phyloP scores from a whole-genome alignment of 768 basidiomycete genomes.

The Crassisporium funariophilum region DNA sequence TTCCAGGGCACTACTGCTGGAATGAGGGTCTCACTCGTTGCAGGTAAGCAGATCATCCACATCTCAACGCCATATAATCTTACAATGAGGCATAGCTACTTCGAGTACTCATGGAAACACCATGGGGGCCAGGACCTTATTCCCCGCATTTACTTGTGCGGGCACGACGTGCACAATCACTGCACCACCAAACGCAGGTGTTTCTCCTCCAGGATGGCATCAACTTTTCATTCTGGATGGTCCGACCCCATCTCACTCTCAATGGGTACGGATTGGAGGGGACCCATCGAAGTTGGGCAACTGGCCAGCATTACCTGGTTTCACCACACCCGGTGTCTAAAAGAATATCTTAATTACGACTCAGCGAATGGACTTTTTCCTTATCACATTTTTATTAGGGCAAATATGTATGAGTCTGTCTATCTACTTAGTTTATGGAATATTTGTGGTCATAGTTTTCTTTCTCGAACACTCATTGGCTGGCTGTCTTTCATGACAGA shows the following conservation, averaged over 20 bases:
- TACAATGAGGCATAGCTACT: constrained; percentile 42
- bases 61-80: constrained; percentile 5
- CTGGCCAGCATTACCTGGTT: constrained; percentile 74
- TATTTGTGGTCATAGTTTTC: no score
- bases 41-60: constrained; percentile 42
- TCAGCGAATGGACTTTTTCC: neutral
- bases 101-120: constrained; percentile 80
- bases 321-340: constrained; percentile 62
- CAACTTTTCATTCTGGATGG: constrained; percentile 79
- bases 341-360: neutral
- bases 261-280: constrained; percentile 78
- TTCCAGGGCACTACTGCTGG: constrained; percentile 43
- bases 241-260: constrained; percentile 73
- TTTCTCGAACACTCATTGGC: no score
- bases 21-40: constrained; percentile 66
- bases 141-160: constrained; percentile 69
- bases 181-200: constrained; percentile 67
- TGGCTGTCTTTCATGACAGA: no score
- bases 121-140: constrained; percentile 73
- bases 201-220: constrained; percentile 78
- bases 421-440: no score
- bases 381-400: no score
- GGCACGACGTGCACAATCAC: constrained; percentile 77
- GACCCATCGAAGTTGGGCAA: constrained; percentile 71
- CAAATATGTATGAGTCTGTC: no score